phyloP scores from a whole-genome alignment of 2,329 filamentous ascomycete genomes.

The Xylariaceae sp. region DNA sequence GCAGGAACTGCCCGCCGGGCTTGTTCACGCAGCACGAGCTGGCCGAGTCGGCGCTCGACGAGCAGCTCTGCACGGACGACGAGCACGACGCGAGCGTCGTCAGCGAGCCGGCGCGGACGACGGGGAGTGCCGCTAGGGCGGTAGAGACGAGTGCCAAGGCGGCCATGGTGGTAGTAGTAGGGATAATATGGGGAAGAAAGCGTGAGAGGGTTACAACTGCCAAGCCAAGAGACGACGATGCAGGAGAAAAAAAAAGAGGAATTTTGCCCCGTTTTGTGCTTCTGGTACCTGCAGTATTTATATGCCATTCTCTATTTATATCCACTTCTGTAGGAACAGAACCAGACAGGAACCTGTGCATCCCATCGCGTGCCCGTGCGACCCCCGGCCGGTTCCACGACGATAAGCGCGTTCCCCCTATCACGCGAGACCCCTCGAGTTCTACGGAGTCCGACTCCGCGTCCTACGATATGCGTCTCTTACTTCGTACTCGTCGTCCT shows the following conservation, averaged over 20 bases:
- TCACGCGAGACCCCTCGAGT: too few species aligned
- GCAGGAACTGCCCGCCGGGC: conserved; percentile 64
- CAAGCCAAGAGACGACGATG: conserved; percentile 11
- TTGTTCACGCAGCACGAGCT: conserved; percentile 67
- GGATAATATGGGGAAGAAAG: background rate
- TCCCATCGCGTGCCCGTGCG: too few species aligned
- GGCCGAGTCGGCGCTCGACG: conserved; percentile 36
- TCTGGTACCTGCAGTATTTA: background rate
- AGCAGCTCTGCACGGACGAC: conserved; percentile 20
- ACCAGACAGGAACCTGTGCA: too few species aligned
- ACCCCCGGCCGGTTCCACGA: too few species aligned
- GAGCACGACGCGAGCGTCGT: conserved; percentile 10
- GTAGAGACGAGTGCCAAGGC: background rate
- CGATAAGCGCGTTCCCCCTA: too few species aligned
- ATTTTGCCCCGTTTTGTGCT: background rate
- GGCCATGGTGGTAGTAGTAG: background rate
- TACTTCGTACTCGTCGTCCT: too few species aligned
- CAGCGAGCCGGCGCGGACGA: background rate
- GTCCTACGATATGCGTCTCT: too few species aligned
- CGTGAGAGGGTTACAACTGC: conserved; percentile 5
- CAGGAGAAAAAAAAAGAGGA: background rate
- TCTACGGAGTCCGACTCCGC: too few species aligned
- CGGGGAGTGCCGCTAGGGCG: conserved; percentile 7
- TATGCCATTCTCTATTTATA: background rate
- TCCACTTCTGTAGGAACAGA: too few species aligned